Percentiles rank a stretch among this genome's conserved stretches.
These are phyloP conservation scores for Claviceps sp. DNA, from an alignment of 2,329 filamentous ascomycete species.

Conservation along the genomic window DNA sequence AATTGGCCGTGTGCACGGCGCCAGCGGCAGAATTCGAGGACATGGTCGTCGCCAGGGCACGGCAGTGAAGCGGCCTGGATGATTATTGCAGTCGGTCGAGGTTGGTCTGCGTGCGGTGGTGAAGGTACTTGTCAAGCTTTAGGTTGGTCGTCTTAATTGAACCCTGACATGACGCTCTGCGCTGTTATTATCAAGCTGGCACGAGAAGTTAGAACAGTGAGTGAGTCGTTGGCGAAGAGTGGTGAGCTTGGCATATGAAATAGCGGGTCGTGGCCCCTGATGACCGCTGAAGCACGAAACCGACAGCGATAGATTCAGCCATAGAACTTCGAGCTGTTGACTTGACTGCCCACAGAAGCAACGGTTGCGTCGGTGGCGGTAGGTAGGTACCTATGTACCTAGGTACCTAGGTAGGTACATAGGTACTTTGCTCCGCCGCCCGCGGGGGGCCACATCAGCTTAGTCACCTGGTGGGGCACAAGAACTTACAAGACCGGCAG, in stretches of 20 bases:
- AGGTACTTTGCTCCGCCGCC: no score
- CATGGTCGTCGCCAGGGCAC: constrained; percentile 18
- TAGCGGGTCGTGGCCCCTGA: constrained; percentile 2
- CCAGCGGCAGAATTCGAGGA: constrained; percentile 24
- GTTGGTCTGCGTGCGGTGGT: constrained; percentile 8
- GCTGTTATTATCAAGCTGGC: neutral
- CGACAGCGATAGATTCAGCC: neutral
- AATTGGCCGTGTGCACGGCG: constrained; percentile 21
- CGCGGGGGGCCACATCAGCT: neutral
- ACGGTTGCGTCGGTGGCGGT: neutral
- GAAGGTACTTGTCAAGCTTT: constrained; percentile 6
- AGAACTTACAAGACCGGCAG: neutral
- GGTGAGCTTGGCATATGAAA: constrained; percentile 1
- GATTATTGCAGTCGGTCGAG: constrained; percentile 2
- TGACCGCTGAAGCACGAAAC: neutral
- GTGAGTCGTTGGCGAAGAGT: constrained; percentile 1
- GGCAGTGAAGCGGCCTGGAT: constrained; percentile 3
- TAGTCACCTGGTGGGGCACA: constrained; percentile 2
- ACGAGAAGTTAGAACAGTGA: neutral
- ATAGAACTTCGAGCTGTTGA: no score
- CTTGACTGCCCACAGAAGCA: no score
- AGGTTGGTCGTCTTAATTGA: neutral
- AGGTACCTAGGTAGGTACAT: no score
- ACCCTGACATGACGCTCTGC: constrained; percentile 1
- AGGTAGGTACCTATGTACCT: no score